These are phyloP conservation scores for Echria macrotheca DNA, from an alignment of 495 filamentous ascomycete genomes.

Conservation along the genomic window DNA sequence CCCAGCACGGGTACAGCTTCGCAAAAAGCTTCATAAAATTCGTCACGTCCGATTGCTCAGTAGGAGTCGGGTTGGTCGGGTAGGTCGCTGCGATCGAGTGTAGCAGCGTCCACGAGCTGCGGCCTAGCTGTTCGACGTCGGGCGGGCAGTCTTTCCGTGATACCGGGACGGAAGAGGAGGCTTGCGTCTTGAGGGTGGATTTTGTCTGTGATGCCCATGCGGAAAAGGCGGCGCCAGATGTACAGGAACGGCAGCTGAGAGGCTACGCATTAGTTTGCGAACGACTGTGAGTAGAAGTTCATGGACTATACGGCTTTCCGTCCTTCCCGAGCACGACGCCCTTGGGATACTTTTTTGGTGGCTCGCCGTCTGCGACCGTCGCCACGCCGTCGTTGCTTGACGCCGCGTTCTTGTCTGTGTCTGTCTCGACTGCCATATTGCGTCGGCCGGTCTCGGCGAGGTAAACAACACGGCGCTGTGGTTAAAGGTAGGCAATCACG, in stretches of 20 bases:
- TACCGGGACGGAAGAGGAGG: conserved; percentile 29
- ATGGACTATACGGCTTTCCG: conserved; percentile 79
- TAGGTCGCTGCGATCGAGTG: conserved; percentile 88
- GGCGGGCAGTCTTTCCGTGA: conserved; percentile 58
- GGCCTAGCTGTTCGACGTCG: conserved; percentile 80
- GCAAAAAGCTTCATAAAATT: conserved; percentile 77
- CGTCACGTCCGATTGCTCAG: conserved; percentile 66
- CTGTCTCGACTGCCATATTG: background rate
- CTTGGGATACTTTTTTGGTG: conserved; percentile 54
- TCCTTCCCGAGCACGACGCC: conserved; percentile 85
- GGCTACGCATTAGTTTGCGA: background rate
- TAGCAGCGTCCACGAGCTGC: conserved; percentile 85
- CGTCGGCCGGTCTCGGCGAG: background rate
- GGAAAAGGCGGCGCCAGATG: conserved; percentile 64
- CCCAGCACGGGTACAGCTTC: conserved; percentile 88
- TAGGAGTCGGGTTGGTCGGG: conserved; percentile 57
- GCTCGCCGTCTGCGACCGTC: conserved; percentile 6
- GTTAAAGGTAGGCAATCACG: background rate
- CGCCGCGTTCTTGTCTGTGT: too few relatives aligned
- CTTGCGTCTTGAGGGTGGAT: conserved; percentile 41
- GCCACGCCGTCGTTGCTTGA: background rate
- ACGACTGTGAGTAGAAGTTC: background rate
- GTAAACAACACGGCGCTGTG: too few relatives aligned
- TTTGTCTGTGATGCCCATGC: conserved; percentile 56
- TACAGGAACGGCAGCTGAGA: conserved; percentile 82